Base-by-base conservation (phyloP, 116 monocot species). In the Thalassia testudinum region DNA sequence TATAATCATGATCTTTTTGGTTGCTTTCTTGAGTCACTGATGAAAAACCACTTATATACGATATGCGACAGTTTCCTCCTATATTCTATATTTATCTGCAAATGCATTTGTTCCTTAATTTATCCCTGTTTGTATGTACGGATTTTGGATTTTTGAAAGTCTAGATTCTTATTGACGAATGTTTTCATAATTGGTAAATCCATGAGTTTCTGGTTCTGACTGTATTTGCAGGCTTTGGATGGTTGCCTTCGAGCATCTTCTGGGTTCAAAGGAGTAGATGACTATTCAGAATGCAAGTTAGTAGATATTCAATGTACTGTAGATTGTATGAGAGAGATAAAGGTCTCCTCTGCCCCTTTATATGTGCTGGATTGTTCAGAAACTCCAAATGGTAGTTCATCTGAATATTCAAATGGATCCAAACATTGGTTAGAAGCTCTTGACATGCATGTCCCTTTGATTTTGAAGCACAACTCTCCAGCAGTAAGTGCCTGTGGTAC, bases 211-310 rank as follows among this genome's bases (percentile, higher is more conserved):
- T n/a, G n/a, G n/a, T n/a, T n/a, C n/a, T n/a, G 45, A 20, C 19
- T 45, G 18, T 45, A 6, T 20, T 15, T 69, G 65, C 62, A 97
- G 95, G 80, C 79, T 62, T 71, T 97, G 60, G 95, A 97, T 77
- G 85, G 77, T 72, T 74, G 74, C 57, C 85, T 97, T 56, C 87
- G 95, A 78, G 88, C 79, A 67, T 72, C 60, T 61, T 97, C 82
- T 75, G 95, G 95, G 49, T 97, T 88, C 62, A 78, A 69, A 70
- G 95, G 95, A 60, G 60, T 78, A 29, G 95, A 85, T 74, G 81
- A 79, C 50, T 73, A 63, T 28, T 53, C 67, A 58, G 95, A 97
- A 42, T 70, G 40, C 21, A 77, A 66, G 76, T 70, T 79, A 45
- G 50, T 62, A 30, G 95, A 88, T 71, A 69, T 76, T 26, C 78